Evolutionary conservation across 2,329 filamentous ascomycete species (phyloP).

Genomic region (Cladophialophora yegresii): DNA sequence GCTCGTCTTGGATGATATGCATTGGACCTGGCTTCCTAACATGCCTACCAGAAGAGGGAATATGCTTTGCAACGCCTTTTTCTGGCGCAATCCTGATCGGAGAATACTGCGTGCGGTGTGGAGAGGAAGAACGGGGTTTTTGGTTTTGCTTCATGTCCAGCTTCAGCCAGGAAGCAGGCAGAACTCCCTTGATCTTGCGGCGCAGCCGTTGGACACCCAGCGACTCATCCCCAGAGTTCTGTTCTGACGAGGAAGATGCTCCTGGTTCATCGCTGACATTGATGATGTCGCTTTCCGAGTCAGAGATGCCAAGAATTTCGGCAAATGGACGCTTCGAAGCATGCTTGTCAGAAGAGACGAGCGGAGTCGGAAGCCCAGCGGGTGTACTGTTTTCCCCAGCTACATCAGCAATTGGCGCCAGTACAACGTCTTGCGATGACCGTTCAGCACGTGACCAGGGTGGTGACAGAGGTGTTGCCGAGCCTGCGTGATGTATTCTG

Average conservation of each 20-base stretch:
- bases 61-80: slow-evolving; percentile 32
- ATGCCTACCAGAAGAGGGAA: slow-evolving; percentile 3
- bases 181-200: slow-evolving; percentile 50
- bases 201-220: slow-evolving; percentile 41
- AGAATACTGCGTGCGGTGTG: slow-evolving; percentile 12
- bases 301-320: slow-evolving; percentile 33
- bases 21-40: background rate
- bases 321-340: slow-evolving; percentile 28
- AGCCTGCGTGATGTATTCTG: slow-evolving; percentile 1
- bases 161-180: slow-evolving; percentile 50
- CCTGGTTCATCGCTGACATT: slow-evolving; percentile 23
- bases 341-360: slow-evolving; percentile 30
- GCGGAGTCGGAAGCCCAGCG: slow-evolving; percentile 29
- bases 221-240: slow-evolving; percentile 34
- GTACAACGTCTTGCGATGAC: slow-evolving; percentile 30
- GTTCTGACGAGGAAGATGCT: slow-evolving; percentile 15
- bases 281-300: slow-evolving; percentile 25
- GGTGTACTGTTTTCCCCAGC: slow-evolving; percentile 15
- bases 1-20: slow-evolving; percentile 10
- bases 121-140: slow-evolving; percentile 11
- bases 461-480: slow-evolving; percentile 43
- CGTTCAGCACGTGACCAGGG: slow-evolving; percentile 44
- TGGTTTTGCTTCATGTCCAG: slow-evolving; percentile 29
- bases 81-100: slow-evolving; percentile 23
- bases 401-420: background rate